These are phyloP conservation scores for Saturnispora saitoi DNA, from an alignment of 805 yeast species.

Conservation along the genomic window DNA sequence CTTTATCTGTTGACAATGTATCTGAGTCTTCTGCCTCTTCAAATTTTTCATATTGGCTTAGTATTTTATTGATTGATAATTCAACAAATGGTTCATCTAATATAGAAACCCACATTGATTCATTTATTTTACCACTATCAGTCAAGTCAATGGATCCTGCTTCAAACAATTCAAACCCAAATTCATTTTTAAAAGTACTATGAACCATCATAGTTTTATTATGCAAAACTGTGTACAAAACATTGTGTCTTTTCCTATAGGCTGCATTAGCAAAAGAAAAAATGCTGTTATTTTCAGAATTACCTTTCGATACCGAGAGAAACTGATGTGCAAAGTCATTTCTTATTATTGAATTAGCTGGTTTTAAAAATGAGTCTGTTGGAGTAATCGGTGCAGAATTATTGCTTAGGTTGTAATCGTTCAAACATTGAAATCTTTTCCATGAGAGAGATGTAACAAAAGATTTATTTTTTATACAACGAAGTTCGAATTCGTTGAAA, in stretches of 20 bases:
- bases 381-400: constrained; percentile 4
- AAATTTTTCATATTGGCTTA: constrained; percentile 17
- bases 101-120: constrained; percentile 18
- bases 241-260: constrained; percentile 32
- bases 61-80: constrained; percentile 18
- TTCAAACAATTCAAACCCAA: constrained; percentile 45
- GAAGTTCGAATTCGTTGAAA: constrained; percentile 56
- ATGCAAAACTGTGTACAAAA: constrained; percentile 55
- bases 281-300: constrained; percentile 6
- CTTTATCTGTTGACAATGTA: constrained; percentile 12
- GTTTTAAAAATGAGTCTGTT: constrained; percentile 18
- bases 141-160: constrained; percentile 44
- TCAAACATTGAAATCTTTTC: constrained; percentile 29
- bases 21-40: neutral
- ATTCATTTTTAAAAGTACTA: constrained; percentile 55
- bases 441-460: constrained; percentile 52
- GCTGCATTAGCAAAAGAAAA: constrained; percentile 4
- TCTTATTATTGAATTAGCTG: constrained; percentile 24
- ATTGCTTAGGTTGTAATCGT: constrained; percentile 1
- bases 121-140: constrained; percentile 13
- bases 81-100: constrained; percentile 33
- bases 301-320: constrained; percentile 2
- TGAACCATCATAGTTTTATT: constrained; percentile 58
- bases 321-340: constrained; percentile 12
- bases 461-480: constrained; percentile 57